Percentiles rank a stretch among this genome's conserved stretches.
Evolutionary conservation across 1,284 basidiomycete species (phyloP).

Genomic region (Leccinum pachyderme): DNA sequence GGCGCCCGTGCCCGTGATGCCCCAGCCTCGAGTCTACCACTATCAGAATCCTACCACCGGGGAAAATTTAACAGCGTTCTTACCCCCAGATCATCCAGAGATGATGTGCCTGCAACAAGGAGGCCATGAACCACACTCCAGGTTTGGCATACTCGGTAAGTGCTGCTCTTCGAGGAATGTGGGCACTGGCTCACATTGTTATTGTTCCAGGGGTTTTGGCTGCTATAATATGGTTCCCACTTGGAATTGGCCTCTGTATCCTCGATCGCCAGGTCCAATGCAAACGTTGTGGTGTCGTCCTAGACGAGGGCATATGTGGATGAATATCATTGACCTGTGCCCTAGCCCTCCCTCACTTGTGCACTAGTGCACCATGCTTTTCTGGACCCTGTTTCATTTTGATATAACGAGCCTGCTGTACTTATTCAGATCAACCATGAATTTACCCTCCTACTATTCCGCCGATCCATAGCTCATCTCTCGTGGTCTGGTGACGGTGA

Average conservation of each 20-base stretch:
- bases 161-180: constrained; percentile 10
- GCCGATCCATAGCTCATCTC: background rate
- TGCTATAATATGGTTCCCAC: constrained; percentile 79
- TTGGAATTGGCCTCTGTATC: constrained; percentile 71
- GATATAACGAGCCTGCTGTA: constrained; percentile 15
- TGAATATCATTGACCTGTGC: constrained; percentile 12
- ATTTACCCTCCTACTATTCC: background rate
- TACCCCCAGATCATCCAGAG: constrained; percentile 74
- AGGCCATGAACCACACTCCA: constrained; percentile 56
- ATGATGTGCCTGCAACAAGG: constrained; percentile 80
- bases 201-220: constrained; percentile 58
- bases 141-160: constrained; percentile 67
- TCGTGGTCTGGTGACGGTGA: background rate
- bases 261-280: constrained; percentile 69
- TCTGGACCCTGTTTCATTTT: constrained; percentile 1
- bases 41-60: constrained; percentile 47
- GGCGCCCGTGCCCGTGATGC: constrained; percentile 28
- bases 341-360: background rate
- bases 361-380: background rate
- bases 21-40: constrained; percentile 33
- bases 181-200: constrained; percentile 1
- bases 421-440: constrained; percentile 13
- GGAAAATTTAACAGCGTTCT: constrained; percentile 47
- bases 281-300: constrained; percentile 47
- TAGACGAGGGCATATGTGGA: constrained; percentile 39